These are phyloP conservation scores for Suhomyces panamericanus DNA, from an alignment of 1,139 yeast genomes.

Conservation along the genomic window DNA sequence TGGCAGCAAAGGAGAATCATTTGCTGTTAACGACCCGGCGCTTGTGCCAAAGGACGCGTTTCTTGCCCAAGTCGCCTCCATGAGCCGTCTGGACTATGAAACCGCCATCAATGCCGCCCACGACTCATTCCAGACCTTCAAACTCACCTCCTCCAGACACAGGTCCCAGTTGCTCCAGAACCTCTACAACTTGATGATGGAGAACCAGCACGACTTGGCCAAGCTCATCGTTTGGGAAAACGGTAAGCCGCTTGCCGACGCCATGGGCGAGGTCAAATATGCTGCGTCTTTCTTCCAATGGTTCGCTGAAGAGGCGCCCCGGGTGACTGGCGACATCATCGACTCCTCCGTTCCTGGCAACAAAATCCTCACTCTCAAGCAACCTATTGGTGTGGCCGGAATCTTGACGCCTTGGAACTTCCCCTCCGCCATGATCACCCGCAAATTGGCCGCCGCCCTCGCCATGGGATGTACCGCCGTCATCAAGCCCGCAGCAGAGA, in stretches of 20 bases:
- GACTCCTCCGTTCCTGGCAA: slow-evolving; percentile 20
- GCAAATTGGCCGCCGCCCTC: slow-evolving; percentile 87
- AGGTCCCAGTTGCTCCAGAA: slow-evolving; percentile 40
- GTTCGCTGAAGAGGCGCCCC: slow-evolving; percentile 42
- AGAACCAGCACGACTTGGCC: slow-evolving; percentile 33
- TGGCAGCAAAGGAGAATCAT: slow-evolving; percentile 29
- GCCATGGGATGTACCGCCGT: slow-evolving; percentile 94
- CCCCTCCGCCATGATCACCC: slow-evolving; percentile 91
- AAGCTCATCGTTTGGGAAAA: slow-evolving; percentile 32
- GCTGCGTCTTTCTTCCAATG: slow-evolving; percentile 39
- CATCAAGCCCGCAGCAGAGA: slow-evolving; percentile 86
- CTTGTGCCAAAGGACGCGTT: slow-evolving; percentile 27
- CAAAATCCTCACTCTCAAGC: slow-evolving; percentile 25
- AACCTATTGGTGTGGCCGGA: slow-evolving; percentile 78
- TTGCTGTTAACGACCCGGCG: slow-evolving; percentile 51
- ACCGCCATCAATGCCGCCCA: slow-evolving; percentile 42
- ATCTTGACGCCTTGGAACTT: slow-evolving; percentile 95
- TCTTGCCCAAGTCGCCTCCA: slow-evolving; percentile 41
- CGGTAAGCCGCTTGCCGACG: slow-evolving; percentile 35
- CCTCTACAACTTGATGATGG: slow-evolving; percentile 27
- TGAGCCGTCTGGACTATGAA: slow-evolving; percentile 35
- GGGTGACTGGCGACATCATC: slow-evolving; percentile 29
- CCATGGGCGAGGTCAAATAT: slow-evolving; percentile 34
- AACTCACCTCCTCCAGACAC: slow-evolving; percentile 39
- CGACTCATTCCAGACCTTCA: slow-evolving; percentile 36